Evolutionary conservation across 768 basidiomycete genomes (phyloP), one percentile per base, ranked within the genome.

Genomic region (Auriculariales sp.): DNA sequence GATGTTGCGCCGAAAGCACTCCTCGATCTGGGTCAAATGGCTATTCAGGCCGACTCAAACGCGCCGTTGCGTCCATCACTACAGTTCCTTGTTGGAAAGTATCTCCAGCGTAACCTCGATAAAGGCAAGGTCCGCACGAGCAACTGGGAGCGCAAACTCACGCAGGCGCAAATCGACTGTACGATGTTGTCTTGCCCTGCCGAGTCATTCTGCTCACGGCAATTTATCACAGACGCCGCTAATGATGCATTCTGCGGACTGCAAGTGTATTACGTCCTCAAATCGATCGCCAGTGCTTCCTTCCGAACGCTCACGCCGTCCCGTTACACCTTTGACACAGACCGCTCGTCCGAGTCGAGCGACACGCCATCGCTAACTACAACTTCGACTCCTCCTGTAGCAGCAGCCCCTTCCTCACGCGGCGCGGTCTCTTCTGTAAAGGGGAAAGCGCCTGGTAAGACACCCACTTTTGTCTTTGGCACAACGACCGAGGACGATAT

Each of bases 161-260:
- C 60, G 11, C 49, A 52, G 32, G 55, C 59, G 48, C 74, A 73
- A 61, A 49, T 67, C 25, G 58, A 64, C 52, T 74, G 71, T 71
- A 39, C 19, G 61, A 31, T 4, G 36, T 39, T 3, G 4, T 22
- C 1, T 2, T 30, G 4, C 7, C 49, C 28, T 44, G 11, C 28
- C n/a, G 7, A n/a, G 1, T 15, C 31, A 14, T 11, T 53, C 12
- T 32, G n/a, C 6, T 50, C 47, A 11, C 42, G 28, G 12, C 24
- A 3, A 25, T 15, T 15, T 27, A 30, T 7, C 6, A 3, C 35
- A 74, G 73, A 76, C 52, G 74, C 74, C 2, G 73, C 74, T 0
- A 75, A 75, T 52, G 74, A 75, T 50, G 71, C 68, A 35, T 66
- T 75, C 51, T 70, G 66, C 35, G 70, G 68, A 3, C 58, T 76